phyloP scores from a whole-genome alignment of 768 basidiomycete species.

The Trametes gibbosa region DNA sequence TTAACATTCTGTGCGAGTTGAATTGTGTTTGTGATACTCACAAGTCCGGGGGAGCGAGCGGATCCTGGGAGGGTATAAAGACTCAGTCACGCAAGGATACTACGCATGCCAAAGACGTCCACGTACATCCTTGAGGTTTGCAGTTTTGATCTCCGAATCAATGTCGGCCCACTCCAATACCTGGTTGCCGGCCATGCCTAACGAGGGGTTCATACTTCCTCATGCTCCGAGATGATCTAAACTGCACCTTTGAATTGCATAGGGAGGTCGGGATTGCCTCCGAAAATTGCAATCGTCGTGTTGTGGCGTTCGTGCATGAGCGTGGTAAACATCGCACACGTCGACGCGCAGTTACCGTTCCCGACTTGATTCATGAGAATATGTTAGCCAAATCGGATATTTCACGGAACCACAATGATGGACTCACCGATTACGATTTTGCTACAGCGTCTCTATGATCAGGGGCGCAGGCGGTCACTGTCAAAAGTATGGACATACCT shows the following conservation, averaged over 20 bases:
- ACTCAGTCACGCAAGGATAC: neutral
- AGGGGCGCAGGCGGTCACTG: neutral
- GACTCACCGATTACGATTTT: constrained; percentile 27
- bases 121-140: constrained; percentile 33
- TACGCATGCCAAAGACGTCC: neutral
- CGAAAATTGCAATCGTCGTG: constrained; percentile 53
- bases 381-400: neutral
- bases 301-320: constrained; percentile 56
- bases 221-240: neutral
- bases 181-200: constrained; percentile 58
- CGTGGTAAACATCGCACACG: constrained; percentile 62
- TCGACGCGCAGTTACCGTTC: constrained; percentile 49
- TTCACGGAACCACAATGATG: no score
- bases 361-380: constrained; percentile 13
- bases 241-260: constrained; percentile 46
- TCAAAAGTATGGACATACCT: constrained; percentile 28
- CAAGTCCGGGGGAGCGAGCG: constrained; percentile 39
- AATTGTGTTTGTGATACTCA: constrained; percentile 18
- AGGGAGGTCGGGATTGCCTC: constrained; percentile 50
- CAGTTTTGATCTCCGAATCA: constrained; percentile 60
- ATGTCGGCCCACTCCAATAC: constrained; percentile 61
- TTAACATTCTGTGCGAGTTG: neutral
- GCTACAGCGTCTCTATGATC: neutral
- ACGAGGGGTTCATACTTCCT: neutral
- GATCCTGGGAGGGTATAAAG: constrained; percentile 32